phyloP scores from a whole-genome alignment of 805 yeast genomes.

The Teunomyces cretensis region DNA sequence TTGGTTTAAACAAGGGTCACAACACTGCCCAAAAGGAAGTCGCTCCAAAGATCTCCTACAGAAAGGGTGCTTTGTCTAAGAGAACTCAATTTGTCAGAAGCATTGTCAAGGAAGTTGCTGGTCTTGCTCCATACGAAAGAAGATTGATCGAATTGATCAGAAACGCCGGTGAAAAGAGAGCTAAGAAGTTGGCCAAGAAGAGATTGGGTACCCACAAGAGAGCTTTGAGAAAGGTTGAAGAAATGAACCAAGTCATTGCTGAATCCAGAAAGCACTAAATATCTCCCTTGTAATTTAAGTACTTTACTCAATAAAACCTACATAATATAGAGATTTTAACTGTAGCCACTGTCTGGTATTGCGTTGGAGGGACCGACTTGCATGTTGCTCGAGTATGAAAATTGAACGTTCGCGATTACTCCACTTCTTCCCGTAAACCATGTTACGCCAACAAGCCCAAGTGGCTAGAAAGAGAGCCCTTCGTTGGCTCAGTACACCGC shows the following conservation, averaged over 20 bases:
- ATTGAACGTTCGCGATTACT: neutral
- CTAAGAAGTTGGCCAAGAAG: slow-evolving; percentile 99
- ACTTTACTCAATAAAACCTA: slow-evolving; percentile 11
- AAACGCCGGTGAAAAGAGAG: slow-evolving; percentile 99
- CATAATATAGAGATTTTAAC: slow-evolving; percentile 2
- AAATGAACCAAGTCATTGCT: slow-evolving; percentile 93
- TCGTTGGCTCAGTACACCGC: slow-evolving; percentile 8
- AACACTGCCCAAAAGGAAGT: slow-evolving; percentile 80
- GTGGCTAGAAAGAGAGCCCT: neutral
- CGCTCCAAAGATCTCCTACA: slow-evolving; percentile 77
- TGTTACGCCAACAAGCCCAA: neutral
- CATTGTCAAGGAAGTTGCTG: slow-evolving; percentile 94
- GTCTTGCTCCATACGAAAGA: slow-evolving; percentile 99
- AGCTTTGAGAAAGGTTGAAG: slow-evolving; percentile 99
- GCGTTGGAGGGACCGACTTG: neutral
- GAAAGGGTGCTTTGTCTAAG: slow-evolving; percentile 95
- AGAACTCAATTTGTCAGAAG: slow-evolving; percentile 95
- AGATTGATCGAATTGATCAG: slow-evolving; percentile 99
- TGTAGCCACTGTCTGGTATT: neutral
- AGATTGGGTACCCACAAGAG: slow-evolving; percentile 99
- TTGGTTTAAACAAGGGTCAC: slow-evolving; percentile 99
- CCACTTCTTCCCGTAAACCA: neutral
- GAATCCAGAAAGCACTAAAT: slow-evolving; percentile 91
- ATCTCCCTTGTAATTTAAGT: slow-evolving; percentile 13
- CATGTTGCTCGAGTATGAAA: neutral